Evolutionary conservation across 345 rosid genomes (phyloP), one percentile per base, ranked within the genome.

Genomic region (Turnera subulata): DNA sequence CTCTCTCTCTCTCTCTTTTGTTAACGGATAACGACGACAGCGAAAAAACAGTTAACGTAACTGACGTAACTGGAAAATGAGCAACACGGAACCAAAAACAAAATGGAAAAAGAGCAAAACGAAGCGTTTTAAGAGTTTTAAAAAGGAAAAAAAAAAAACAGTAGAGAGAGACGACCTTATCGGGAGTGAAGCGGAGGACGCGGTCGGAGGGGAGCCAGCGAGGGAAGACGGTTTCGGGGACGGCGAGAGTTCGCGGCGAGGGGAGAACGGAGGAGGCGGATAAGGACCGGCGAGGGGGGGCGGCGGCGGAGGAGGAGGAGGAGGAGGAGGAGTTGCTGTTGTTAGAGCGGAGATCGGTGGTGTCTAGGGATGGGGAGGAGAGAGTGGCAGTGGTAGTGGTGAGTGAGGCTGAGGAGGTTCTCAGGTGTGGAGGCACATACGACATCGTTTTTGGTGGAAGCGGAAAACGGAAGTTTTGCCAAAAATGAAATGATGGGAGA

Each of bases 151-250:
- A 35, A 11, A 16, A 14, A 55, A 42, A n/a, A 14, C 15, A 11
- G 17, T 10, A 20, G 10, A 11, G 2, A 13, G 23, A 17, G 10
- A 2, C 10, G 19, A 70, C 79, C 70, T 66, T 72, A 14, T 54
- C 52, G 13, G 66, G 49, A 13, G 20, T 55, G 59, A 74, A 53
- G 66, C 79, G 72, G 49, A 70, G 72, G 25, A 74, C 72, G 69
- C 79, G 79, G 47, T 74, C 72, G 32, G 79, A 66, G 26, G 79
- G 79, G 14, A 39, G 70, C 79, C 79, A 75, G 44, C n/a, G 48
- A 38, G 63, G 55, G 29, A 51, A 58, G 37, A 75, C 73, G 18
- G 72, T 63, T 13, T 70, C 63, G 14, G 75, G 72, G 11, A 59
- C 33, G 21, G 69, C 22, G 46, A 52, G 56, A 29, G 65, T 26